Evolutionary conservation across 139 green algal species (phyloP).

Genomic region (Chlorella vulgaris): DNA sequence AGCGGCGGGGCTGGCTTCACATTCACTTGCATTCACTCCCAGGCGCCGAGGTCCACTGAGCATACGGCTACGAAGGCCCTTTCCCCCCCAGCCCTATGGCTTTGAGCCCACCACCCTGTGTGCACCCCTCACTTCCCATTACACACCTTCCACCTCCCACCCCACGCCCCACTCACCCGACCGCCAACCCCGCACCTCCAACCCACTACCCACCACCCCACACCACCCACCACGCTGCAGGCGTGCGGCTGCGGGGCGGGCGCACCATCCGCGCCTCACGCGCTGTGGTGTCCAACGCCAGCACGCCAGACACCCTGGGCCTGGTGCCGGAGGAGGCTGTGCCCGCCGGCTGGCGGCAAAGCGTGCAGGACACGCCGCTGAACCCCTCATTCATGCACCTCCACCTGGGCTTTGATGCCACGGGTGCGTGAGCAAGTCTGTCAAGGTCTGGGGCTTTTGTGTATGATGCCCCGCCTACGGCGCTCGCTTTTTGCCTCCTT

Average conservation of each 20-base stretch:
- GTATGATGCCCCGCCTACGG: background rate
- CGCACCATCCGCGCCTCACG: conserved; percentile 46
- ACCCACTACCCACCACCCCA: no score
- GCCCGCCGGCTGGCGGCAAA: conserved; percentile 49
- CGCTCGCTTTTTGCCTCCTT: no score
- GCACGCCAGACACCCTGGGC: conserved; percentile 85
- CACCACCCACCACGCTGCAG: background rate
- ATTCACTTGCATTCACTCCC: no score
- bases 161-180: no score
- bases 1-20: no score
- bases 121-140: no score
- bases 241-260: conserved; percentile 22
- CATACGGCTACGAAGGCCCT: background rate
- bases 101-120: no score
- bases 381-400: conserved; percentile 97
- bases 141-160: no score
- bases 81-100: no score
- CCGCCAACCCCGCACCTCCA: no score
- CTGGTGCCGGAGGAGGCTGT: conserved; percentile 72
- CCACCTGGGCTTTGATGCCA: conserved; percentile 89
- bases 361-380: conserved; percentile 57
- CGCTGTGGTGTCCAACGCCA: conserved; percentile 88
- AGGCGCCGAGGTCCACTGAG: background rate
- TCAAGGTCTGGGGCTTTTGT: background rate
- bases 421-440: conserved; percentile 47